Base-by-base conservation (phyloP, 1,139 yeast species). In the Meyerozyma smithsonii region DNA sequence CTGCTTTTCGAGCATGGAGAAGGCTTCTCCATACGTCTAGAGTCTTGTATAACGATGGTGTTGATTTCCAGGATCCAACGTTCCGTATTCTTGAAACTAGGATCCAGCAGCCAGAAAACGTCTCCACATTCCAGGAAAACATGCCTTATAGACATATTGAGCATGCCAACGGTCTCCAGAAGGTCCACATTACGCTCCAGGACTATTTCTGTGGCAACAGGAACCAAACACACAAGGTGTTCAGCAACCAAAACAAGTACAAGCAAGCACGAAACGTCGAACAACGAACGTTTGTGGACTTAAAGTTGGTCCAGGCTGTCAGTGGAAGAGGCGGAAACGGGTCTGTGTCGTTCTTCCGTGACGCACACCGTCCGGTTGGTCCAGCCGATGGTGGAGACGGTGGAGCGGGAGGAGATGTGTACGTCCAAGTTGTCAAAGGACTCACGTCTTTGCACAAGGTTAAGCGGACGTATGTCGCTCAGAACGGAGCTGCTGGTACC, bases 361-460 rank as follows among this genome's bases (percentile, higher is more conserved):
- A 88, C 51, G 87, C 96, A 2, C 86, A 89, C 39, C 66, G 87
- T 34, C 74, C 96, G 0, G 72, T 74, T 15, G 98, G 98, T 0
- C 97, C 98, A 0, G 95, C 98, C 0, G 96, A 90, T 59, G 98
- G 98, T 18, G 98, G 98, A 12, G 97, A 92, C 61, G 98, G 98
- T 18, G 98, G 98, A 5, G 68, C 72, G 45, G 98, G 98, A 10
- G 98, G 98, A 1, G 74, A 84, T 40, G 75, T 92, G 3, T 90
- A 83, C 55, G 75, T 92, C 4, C 86, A 81, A 56, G 96, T 95
- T 2, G 81, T 83, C 2, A 41, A 48, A 41, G 86, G 84, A 12
- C 53, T 83, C 40, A 76, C 81, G 28, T 81, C 92, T 1, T 62
- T 92, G 44, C 90, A 88, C 52, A 78, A 80, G 47, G 55, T 92